Percentiles rank a stretch among this genome's conserved stretches.
Conservation (phyloP, 2,329 filamentous ascomycete species). For the Dryadomyces sulphureus region DNA sequence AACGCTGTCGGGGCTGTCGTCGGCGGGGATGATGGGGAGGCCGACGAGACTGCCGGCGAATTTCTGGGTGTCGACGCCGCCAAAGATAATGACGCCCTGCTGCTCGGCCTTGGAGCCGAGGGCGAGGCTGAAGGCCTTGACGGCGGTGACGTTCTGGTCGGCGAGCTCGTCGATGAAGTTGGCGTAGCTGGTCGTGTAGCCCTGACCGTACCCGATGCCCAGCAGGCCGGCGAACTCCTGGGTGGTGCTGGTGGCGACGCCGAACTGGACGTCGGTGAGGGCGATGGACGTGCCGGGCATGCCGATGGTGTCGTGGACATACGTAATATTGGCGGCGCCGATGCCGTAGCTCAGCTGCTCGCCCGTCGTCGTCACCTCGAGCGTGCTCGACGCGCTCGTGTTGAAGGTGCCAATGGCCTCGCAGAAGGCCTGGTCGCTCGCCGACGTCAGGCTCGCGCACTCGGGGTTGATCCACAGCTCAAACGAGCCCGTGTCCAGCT, state of each 20-base stretch:
- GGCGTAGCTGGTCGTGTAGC: conserved; percentile 29
- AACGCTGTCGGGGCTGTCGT: conserved; percentile 37
- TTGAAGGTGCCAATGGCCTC: conserved; percentile 29
- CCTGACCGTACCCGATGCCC: conserved; percentile 55
- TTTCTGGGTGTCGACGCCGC: conserved; percentile 51
- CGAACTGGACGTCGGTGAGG: conserved; percentile 44
- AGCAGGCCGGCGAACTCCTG: conserved; percentile 47
- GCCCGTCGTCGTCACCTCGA: conserved; percentile 16
- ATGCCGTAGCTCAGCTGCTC: conserved; percentile 35
- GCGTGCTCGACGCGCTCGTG: conserved; percentile 24
- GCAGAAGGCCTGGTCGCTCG: conserved; percentile 29
- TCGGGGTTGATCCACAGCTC: conserved; percentile 50
- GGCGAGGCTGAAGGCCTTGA: conserved; percentile 50
- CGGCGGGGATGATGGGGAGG: conserved; percentile 44
- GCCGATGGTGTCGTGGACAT: conserved; percentile 29
- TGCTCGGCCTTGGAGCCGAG: conserved; percentile 45
- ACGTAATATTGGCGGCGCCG: conserved; percentile 34
- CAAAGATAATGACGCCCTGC: conserved; percentile 52
- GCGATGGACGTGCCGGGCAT: conserved; percentile 25
- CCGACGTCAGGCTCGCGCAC: conserved; percentile 30
- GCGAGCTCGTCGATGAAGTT: conserved; percentile 37
- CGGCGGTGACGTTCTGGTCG: conserved; percentile 37
- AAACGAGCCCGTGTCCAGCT: conserved; percentile 45
- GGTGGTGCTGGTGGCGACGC: conserved; percentile 38
- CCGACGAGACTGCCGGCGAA: conserved; percentile 43